These are phyloP conservation scores for Ogataea degrootiae DNA, from an alignment of 805 yeast genomes.

Conservation along the genomic window DNA sequence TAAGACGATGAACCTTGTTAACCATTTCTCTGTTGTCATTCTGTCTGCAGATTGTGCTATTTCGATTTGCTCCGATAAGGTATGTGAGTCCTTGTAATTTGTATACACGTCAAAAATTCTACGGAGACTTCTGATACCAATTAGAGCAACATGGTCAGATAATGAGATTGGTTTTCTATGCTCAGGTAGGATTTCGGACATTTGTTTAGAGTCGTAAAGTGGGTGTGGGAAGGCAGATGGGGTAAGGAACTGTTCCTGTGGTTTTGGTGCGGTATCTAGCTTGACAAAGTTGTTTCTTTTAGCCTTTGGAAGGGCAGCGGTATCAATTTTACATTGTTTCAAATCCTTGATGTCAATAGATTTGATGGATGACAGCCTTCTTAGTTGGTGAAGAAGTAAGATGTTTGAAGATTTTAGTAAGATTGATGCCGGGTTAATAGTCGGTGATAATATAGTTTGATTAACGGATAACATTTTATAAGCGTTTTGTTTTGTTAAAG, in stretches of 20 bases:
- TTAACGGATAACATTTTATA: too few species aligned
- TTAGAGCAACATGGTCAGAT: conserved; percentile 50
- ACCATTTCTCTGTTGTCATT: conserved; percentile 63
- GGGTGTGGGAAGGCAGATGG: conserved; percentile 42
- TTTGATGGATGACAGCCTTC: too few species aligned
- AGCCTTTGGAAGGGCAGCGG: neutral
- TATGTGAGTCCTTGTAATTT: conserved; percentile 57
- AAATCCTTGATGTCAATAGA: too few species aligned
- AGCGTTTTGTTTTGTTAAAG: too few species aligned
- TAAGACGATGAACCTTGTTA: conserved; percentile 55
- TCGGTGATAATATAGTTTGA: too few species aligned
- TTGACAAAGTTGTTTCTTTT: neutral
- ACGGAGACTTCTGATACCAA: conserved; percentile 42
- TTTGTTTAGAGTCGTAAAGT: conserved; percentile 30
- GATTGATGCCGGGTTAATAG: too few species aligned
- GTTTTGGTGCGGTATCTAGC: neutral
- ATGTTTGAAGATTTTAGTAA: too few species aligned
- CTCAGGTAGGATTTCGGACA: conserved; percentile 39
- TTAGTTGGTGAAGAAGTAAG: too few species aligned
- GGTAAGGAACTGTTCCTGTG: conserved; percentile 20
- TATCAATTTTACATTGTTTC: too few species aligned
- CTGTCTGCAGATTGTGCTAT: conserved; percentile 31
- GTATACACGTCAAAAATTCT: conserved; percentile 55
- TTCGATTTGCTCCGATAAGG: conserved; percentile 25
- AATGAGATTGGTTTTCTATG: conserved; percentile 46